Evolutionary conservation across 2,329 filamentous ascomycete species (phyloP), one percentile per base, ranked within the genome.

Genomic region (Monosporascus sp.): DNA sequence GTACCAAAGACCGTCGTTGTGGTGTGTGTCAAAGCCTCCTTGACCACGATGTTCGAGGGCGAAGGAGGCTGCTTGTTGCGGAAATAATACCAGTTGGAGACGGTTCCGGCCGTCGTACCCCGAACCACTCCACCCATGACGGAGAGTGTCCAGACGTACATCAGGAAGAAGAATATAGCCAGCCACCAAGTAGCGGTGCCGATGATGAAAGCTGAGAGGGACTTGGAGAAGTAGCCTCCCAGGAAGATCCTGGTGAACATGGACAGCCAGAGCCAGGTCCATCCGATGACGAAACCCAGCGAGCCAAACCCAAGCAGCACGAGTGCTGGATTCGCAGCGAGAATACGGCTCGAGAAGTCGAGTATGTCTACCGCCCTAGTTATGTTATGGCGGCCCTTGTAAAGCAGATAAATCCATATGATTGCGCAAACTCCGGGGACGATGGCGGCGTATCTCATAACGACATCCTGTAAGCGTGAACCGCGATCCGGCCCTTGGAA

Each of bases 51-150:
- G 53, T 81, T 79, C 1, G 91, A 92, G 1, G 89, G 85, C 2
- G 91, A 86, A 8, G 87, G 78, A 5, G 93, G 91, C 11, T 86
- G 81, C 5, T 86, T 85, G 63, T 95, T 88, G 58, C 94, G 90
- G 71, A 97, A 93, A 71, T 97, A 99, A 72, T 99, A 99, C 94
- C 94, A 99, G 71, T 99, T 94, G 41, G 91, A 96, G 24, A 97
- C 93, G 1, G 93, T 96, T 11, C 94, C 94, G 24, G 91, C 93
- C 15, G 93, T 96, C 17, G 92, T 94, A 22, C 90, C 87, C 54
- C 94, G 86, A 69, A 99, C 93, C 22, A 97, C 82, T 18, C 91
- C 91, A 53, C 91, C 87, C 67, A 96, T 85, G 53, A 97, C 84
- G 2, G 89, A 88, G 43, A 97, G 77, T 0, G 91, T 94, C 94